A percentile compares a stretch with the other conserved stretches of the same genome.
Conservation (phyloP, 495 filamentous ascomycete species). For the Trichoderma gamsii region DNA sequence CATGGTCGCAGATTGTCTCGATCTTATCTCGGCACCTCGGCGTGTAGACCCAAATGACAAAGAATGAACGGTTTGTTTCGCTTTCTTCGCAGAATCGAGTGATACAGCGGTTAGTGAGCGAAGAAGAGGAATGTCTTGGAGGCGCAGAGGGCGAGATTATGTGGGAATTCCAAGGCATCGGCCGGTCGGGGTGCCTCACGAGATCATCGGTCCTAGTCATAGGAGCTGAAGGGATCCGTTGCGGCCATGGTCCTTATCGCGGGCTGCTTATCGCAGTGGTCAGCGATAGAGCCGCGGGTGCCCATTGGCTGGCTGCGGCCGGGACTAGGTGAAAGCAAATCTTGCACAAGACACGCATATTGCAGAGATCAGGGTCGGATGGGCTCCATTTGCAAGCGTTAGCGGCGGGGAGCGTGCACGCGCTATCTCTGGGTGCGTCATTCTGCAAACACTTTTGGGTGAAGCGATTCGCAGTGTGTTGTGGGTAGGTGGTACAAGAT, state of each 20-base stretch:
- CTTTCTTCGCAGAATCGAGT: background rate
- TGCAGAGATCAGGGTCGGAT: constrained; percentile 1
- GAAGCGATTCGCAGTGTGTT: no score
- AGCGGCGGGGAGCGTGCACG: background rate
- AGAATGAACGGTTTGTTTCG: background rate
- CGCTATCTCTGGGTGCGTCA: no score
- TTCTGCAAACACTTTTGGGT: no score
- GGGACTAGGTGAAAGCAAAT: background rate
- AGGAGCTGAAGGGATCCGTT: background rate
- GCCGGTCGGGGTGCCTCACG: constrained; percentile 5
- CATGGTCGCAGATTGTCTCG: constrained; percentile 8
- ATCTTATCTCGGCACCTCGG: no score
- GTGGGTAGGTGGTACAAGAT: no score
- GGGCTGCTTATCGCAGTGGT: background rate
- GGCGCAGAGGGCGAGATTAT: constrained; percentile 7
- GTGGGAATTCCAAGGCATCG: background rate
- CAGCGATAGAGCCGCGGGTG: background rate
- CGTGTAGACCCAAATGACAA: background rate
- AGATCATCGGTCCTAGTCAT: constrained; percentile 10
- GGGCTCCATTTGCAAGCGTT: background rate
- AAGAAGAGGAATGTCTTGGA: background rate
- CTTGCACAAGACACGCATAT: constrained; percentile 9
- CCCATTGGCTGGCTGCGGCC: background rate
- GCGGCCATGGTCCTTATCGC: background rate
- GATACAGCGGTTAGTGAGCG: background rate